Conservation (phyloP, 1,139 yeast genomes). For the Candida frijolesensis region DNA sequence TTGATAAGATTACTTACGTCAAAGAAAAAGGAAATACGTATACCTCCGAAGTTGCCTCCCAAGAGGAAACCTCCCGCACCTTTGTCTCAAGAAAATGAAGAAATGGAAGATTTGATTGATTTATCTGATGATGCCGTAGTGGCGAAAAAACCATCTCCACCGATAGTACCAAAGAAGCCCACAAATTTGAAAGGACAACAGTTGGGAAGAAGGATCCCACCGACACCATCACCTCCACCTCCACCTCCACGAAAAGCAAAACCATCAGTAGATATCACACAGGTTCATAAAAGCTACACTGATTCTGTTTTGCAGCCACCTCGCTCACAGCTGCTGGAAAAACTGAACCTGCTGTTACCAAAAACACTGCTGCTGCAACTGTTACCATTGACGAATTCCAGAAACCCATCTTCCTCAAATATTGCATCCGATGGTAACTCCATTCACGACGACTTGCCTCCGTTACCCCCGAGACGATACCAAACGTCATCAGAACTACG, state of each 20-base stretch:
- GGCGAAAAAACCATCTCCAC: constrained; percentile 20
- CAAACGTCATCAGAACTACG: constrained; percentile 1
- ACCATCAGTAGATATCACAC: neutral
- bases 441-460: constrained; percentile 16
- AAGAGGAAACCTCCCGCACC: constrained; percentile 6
- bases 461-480: constrained; percentile 14
- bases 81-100: constrained; percentile 10
- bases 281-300: constrained; percentile 4
- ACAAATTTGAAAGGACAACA: constrained; percentile 28
- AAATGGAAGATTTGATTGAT: constrained; percentile 36
- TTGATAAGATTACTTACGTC: constrained; percentile 20
- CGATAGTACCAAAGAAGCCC: constrained; percentile 46
- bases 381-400: neutral
- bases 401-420: constrained; percentile 20
- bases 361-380: neutral
- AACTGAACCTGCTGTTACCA: neutral
- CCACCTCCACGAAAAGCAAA: neutral
- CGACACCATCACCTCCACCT: constrained; percentile 18
- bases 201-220: constrained; percentile 23
- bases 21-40: constrained; percentile 17
- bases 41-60: constrained; percentile 4
- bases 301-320: constrained; percentile 7
- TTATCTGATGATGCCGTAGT: constrained; percentile 26
- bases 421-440: constrained; percentile 17
- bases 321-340: neutral